Percentiles rank a stretch among this genome's conserved stretches.
Conservation (phyloP, 768 basidiomycete species). For the Neoboletus subvelutipes region DNA sequence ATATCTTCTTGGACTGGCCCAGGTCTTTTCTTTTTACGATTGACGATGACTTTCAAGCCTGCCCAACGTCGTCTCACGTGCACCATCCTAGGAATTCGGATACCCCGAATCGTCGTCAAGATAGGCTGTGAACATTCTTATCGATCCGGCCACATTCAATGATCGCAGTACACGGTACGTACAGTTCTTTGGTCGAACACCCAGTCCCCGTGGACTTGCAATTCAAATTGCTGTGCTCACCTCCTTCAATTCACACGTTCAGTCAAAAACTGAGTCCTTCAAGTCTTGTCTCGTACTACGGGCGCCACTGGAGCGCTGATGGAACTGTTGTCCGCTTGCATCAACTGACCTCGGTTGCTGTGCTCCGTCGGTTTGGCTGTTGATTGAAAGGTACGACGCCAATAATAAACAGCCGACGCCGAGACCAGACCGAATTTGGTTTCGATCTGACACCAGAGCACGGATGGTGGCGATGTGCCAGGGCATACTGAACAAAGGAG, state of each 20-base stretch:
- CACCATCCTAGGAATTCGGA: background rate
- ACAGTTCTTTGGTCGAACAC: background rate
- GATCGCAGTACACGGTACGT: conserved; percentile 5
- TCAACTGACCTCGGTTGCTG: conserved; percentile 13
- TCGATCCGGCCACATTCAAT: conserved; percentile 7
- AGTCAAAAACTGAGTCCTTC: conserved; percentile 4
- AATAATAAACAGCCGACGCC: conserved; percentile 7
- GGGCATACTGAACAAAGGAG: background rate
- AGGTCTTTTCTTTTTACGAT: background rate
- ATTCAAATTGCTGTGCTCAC: conserved; percentile 11
- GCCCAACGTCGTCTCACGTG: background rate
- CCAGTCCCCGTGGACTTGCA: conserved; percentile 13
- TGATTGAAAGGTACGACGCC: conserved; percentile 12
- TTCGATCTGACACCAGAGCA: background rate
- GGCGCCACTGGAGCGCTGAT: background rate
- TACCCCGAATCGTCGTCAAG: background rate
- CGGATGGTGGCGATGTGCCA: background rate
- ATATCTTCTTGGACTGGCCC: background rate
- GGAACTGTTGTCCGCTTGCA: background rate
- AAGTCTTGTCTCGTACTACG: too few relatives aligned
- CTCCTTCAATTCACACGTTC: conserved; percentile 13
- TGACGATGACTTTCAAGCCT: background rate
- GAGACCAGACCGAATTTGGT: conserved; percentile 7
- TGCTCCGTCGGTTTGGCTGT: conserved; percentile 14
- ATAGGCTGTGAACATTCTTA: conserved; percentile 3